Conservation (phyloP, 768 basidiomycete species). For the Phaeotremella skinneri region DNA sequence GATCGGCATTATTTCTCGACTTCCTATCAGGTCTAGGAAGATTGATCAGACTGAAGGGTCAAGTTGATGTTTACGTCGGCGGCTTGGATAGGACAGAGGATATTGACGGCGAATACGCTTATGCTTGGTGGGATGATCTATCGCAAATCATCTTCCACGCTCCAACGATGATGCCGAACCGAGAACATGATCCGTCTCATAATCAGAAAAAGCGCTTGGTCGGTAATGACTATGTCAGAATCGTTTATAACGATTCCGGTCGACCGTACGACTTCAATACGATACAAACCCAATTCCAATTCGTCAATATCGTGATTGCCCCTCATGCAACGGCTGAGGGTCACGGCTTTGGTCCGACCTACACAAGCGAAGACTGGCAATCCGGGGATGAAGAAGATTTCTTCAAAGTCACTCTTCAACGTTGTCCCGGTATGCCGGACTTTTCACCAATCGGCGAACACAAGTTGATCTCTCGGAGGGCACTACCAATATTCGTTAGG, state of each 20-base stretch:
- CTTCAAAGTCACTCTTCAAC: conserved; percentile 90
- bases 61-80: conserved; percentile 88
- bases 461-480: conserved; percentile 87
- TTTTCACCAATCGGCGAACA: conserved; percentile 89
- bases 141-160: conserved; percentile 92
- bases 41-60: conserved; percentile 81
- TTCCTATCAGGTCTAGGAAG: conserved; percentile 87
- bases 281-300: conserved; percentile 87
- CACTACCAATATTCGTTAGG: conserved; percentile 79
- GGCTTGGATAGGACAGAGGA: conserved; percentile 73
- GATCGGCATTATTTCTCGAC: conserved; percentile 89
- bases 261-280: conserved; percentile 80
- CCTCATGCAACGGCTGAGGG: conserved; percentile 57
- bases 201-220: conserved; percentile 91
- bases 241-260: conserved; percentile 99
- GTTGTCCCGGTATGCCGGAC: conserved; percentile 84
- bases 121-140: conserved; percentile 99
- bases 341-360: conserved; percentile 42
- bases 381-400: conserved; percentile 78
- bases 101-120: conserved; percentile 92
- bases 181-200: conserved; percentile 54
- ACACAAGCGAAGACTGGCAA: conserved; percentile 33
- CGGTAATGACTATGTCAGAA: conserved; percentile 92
- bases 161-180: conserved; percentile 92
- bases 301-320: conserved; percentile 94